Conservation (phyloP, 306 rosid species). For the Parietaria judaica region DNA sequence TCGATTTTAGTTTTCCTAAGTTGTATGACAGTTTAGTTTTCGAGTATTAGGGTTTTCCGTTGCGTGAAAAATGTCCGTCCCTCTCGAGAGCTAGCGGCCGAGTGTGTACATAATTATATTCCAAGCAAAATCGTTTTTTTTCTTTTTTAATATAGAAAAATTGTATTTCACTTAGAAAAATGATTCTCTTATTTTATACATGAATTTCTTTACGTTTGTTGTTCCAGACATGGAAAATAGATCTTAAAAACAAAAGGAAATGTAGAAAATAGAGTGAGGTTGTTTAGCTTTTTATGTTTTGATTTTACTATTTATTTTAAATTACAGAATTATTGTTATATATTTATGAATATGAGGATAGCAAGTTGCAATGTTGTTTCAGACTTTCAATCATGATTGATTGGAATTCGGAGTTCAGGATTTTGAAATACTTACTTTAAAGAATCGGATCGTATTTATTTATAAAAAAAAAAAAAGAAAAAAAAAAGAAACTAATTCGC, state of each 20-base stretch:
- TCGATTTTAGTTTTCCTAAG: constrained; percentile 26
- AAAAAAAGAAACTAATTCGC: no score
- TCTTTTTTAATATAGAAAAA: neutral
- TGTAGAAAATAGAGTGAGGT: no score
- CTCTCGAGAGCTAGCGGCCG: neutral
- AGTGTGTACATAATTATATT: constrained; percentile 6
- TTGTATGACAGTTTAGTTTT: constrained; percentile 19
- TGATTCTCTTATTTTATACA: neutral
- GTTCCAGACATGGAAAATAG: neutral
- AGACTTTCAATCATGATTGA: no score
- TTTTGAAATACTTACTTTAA: no score
- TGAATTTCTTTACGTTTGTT: neutral
- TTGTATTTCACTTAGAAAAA: neutral
- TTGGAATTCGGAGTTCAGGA: no score
- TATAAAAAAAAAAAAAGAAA: no score
- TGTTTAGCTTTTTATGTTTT: no score
- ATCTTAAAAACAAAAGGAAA: constrained; percentile 9
- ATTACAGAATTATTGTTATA: no score
- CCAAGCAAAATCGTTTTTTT: neutral
- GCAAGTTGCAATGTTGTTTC: no score
- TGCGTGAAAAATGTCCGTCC: constrained; percentile 11
- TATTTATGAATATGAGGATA: no score
- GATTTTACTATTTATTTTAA: no score
- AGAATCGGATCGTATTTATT: no score
- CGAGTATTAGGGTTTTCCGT: constrained; percentile 11